These are phyloP conservation scores for Astragalus glycyphyllos DNA, from an alignment of 306 rosid species.

Conservation along the genomic window DNA sequence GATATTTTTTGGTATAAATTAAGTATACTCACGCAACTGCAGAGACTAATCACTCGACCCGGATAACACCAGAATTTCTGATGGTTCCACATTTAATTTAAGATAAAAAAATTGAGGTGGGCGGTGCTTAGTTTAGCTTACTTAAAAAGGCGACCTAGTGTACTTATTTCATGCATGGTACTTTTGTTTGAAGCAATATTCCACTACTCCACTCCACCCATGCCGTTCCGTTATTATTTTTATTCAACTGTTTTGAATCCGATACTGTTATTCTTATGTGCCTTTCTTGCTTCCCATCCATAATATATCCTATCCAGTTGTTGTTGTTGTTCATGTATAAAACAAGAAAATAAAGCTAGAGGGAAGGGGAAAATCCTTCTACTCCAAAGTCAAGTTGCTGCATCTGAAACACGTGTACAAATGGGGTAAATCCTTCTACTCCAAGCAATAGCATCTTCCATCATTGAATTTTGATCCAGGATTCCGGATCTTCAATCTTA, in stretches of 20 bases:
- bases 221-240: slow-evolving; percentile 13
- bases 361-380: no score
- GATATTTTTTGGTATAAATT: no score
- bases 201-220: background rate
- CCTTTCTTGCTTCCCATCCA: background rate
- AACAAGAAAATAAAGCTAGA: no score
- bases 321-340: no score
- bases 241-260: no score
- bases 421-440: slow-evolving; percentile 29
- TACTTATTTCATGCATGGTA: background rate
- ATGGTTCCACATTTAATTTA: background rate
- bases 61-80: no score
- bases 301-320: no score
- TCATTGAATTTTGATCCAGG: background rate
- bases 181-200: slow-evolving; percentile 32
- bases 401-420: slow-evolving; percentile 1
- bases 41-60: no score
- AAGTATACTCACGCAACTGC: no score
- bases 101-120: slow-evolving; percentile 2
- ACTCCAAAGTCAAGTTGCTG: slow-evolving; percentile 38
- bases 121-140: background rate
- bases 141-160: slow-evolving; percentile 27
- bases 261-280: slow-evolving; percentile 14
- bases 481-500: background rate
- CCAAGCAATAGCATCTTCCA: background rate